These are phyloP conservation scores for Amphibolis antarctica DNA, from an alignment of 106 monocot species.

Conservation along the genomic window DNA sequence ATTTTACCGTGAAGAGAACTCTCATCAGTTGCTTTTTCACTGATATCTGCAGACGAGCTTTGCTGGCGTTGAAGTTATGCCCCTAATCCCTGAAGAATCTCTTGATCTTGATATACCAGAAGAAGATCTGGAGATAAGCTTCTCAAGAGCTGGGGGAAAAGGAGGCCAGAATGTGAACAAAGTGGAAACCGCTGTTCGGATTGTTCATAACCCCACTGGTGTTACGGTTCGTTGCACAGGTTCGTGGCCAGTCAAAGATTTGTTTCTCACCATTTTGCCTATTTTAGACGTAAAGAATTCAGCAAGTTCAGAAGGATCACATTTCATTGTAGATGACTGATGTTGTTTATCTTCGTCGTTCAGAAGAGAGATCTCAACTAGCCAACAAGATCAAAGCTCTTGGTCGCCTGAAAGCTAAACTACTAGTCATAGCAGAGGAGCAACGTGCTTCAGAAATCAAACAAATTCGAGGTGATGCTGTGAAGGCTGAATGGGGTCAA, in stretches of 20 bases:
- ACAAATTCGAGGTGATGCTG: slow-evolving; percentile 78
- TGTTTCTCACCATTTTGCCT: not conserved
- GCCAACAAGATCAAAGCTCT: slow-evolving; percentile 92
- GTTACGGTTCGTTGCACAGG: slow-evolving; percentile 90
- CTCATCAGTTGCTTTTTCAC: not conserved
- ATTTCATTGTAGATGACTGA: not conserved
- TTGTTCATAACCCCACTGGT: slow-evolving; percentile 88
- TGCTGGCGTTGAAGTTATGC: slow-evolving; percentile 97
- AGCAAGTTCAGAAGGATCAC: too few relatives aligned
- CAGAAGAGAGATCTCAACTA: slow-evolving; percentile 86
- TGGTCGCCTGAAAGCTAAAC: slow-evolving; percentile 81
- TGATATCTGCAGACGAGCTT: slow-evolving; percentile 62
- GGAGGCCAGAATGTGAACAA: slow-evolving; percentile 99
- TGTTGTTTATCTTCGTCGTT: not conserved
- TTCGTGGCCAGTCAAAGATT: slow-evolving; percentile 14
- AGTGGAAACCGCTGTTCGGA: slow-evolving; percentile 93
- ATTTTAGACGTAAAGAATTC: too few relatives aligned
- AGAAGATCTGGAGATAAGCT: slow-evolving; percentile 83
- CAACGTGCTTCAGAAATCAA: slow-evolving; percentile 91
- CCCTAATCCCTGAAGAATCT: slow-evolving; percentile 88
- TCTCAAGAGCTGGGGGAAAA: slow-evolving; percentile 79
- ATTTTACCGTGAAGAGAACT: too few relatives aligned
- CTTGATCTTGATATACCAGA: slow-evolving; percentile 80
- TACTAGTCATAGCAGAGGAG: slow-evolving; percentile 82
- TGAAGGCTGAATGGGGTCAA: slow-evolving; percentile 99